A percentile compares a stretch with the other conserved stretches of the same genome.
phyloP scores from a whole-genome alignment of 306 rosid genomes.

The Quercus glauca region DNA sequence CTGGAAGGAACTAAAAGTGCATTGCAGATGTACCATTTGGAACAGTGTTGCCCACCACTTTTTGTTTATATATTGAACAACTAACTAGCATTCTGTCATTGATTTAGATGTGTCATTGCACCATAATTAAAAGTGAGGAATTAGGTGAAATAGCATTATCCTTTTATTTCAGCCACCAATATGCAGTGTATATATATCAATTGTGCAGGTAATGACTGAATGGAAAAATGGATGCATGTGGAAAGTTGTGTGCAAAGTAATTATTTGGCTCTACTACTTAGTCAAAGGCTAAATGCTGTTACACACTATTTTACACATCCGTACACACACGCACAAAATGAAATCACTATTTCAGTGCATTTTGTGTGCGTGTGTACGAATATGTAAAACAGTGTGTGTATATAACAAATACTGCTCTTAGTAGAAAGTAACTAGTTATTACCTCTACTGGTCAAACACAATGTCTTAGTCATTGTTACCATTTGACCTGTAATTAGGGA shows the following conservation, averaged over 20 bases:
- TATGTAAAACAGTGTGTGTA: too few species aligned
- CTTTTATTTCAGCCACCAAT: not conserved
- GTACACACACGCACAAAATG: too few species aligned
- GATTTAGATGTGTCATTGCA: not conserved
- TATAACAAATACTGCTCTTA: too few species aligned
- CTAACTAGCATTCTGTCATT: not conserved
- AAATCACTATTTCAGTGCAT: too few species aligned
- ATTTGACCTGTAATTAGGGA: conserved; percentile 51
- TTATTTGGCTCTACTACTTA: not conserved
- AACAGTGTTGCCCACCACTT: not conserved
- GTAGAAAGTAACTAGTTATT: not conserved
- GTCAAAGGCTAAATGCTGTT: too few species aligned
- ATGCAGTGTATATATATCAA: not conserved
- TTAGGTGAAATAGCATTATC: not conserved
- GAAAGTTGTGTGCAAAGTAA: not conserved
- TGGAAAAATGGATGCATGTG: not conserved
- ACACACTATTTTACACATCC: too few species aligned
- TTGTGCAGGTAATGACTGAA: not conserved
- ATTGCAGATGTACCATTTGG: not conserved
- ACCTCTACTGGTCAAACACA: conserved; percentile 18
- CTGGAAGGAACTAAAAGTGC: not conserved
- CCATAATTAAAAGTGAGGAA: not conserved
- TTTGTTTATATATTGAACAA: not conserved
- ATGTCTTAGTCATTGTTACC: conserved; percentile 21
- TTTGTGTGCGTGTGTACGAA: too few species aligned